phyloP scores from a whole-genome alignment of 768 basidiomycete species.

The Rossbeevera mucosa region DNA sequence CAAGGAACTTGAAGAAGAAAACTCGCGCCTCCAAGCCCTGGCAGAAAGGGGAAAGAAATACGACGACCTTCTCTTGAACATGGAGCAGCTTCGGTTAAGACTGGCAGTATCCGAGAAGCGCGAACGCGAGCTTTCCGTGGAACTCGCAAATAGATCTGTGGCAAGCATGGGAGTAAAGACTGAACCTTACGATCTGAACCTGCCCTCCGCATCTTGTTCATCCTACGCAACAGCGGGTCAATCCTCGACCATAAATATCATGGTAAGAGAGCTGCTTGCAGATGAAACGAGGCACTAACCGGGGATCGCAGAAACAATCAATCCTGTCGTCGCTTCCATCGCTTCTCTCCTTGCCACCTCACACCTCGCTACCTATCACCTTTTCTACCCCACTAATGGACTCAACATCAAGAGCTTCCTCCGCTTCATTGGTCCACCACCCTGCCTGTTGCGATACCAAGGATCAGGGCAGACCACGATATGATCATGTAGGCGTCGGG shows the following conservation, averaged over 20 bases:
- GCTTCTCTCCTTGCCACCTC: constrained; percentile 63
- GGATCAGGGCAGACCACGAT: constrained; percentile 54
- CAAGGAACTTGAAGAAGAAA: constrained; percentile 80
- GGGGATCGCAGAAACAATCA: constrained; percentile 46
- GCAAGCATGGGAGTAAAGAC: constrained; percentile 45
- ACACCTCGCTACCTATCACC: constrained; percentile 48
- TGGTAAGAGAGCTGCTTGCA: constrained; percentile 42
- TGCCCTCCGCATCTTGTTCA: constrained; percentile 42
- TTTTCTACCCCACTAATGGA: constrained; percentile 51
- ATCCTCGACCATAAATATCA: constrained; percentile 63
- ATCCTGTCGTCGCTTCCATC: constrained; percentile 74
- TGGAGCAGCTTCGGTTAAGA: constrained; percentile 64
- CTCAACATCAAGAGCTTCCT: constrained; percentile 35
- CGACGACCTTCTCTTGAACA: constrained; percentile 48
- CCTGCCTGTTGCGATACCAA: constrained; percentile 43
- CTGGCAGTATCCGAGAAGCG: constrained; percentile 62
- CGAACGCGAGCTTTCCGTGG: constrained; percentile 59
- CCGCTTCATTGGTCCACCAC: constrained; percentile 39
- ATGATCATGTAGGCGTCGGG: constrained; percentile 30
- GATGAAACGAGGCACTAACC: constrained; percentile 13
- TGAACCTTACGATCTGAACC: constrained; percentile 52
- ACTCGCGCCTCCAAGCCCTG: constrained; percentile 62
- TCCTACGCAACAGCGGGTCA: constrained; percentile 35
- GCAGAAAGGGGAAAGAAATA: constrained; percentile 42
- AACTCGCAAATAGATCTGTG: constrained; percentile 46